Conservation (phyloP, 352 stramenopile species). For the Blastocystis hominis region DNA sequence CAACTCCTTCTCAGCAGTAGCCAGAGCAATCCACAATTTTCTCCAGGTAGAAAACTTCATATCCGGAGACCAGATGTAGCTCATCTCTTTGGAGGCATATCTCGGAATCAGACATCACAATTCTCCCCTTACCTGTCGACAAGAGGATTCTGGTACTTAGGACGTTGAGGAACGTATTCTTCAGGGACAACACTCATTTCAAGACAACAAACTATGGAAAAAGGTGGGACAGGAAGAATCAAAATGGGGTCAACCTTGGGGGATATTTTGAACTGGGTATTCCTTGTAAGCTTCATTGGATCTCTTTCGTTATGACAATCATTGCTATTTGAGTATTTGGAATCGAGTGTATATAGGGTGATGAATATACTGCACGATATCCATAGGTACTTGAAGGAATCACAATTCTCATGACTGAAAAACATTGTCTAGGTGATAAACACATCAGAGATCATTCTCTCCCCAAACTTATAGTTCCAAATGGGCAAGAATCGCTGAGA, state of each 20-base stretch:
- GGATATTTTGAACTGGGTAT: not conserved
- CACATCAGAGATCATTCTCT: too few relatives aligned
- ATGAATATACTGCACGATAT: not conserved
- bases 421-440: too few relatives aligned
- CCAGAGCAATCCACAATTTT: slow-evolving; percentile 91
- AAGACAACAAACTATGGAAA: not conserved
- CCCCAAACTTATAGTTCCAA: too few relatives aligned
- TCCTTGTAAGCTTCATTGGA: not conserved
- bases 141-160: slow-evolving; percentile 54
- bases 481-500: too few relatives aligned
- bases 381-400: not conserved
- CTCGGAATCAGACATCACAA: slow-evolving; percentile 68
- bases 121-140: slow-evolving; percentile 14
- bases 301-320: not conserved
- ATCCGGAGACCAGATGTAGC: slow-evolving; percentile 89
- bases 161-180: slow-evolving; percentile 43
- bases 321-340: not conserved
- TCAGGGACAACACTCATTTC: slow-evolving; percentile 31
- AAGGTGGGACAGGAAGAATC: not conserved
- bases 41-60: slow-evolving; percentile 98
- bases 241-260: too few relatives aligned
- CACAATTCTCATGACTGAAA: too few relatives aligned
- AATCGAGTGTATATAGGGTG: not conserved
- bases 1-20: slow-evolving; percentile 88
- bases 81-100: slow-evolving; percentile 99